phyloP scores from a whole-genome alignment of 768 basidiomycete genomes.

The Boletus bicolor region DNA sequence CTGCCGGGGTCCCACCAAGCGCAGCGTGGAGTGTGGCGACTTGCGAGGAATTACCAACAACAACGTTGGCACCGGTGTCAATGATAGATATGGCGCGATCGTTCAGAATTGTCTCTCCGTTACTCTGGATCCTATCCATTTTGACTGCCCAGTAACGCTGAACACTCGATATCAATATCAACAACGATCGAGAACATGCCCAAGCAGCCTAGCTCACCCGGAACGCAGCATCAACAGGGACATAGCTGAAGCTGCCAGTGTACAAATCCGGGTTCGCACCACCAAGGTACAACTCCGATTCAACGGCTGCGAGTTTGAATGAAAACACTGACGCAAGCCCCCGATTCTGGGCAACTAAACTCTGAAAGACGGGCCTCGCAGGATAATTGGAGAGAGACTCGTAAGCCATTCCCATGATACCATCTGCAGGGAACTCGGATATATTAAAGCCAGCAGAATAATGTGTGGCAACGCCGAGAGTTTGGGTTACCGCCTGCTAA shows the following conservation, averaged over 20 bases:
- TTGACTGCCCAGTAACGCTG: no score
- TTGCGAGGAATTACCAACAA: no score
- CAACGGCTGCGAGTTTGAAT: constrained; percentile 42
- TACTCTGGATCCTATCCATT: no score
- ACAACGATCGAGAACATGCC: no score
- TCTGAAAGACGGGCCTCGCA: constrained; percentile 38
- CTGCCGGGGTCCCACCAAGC: no score
- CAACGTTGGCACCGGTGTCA: no score
- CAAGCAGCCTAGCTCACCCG: no score
- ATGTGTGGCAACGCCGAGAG: constrained; percentile 9
- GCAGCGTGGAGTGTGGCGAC: no score
- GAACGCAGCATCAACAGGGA: background rate
- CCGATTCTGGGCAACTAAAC: constrained; percentile 36
- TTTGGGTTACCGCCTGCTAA: constrained; percentile 11
- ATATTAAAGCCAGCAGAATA: constrained; percentile 7
- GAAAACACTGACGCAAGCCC: constrained; percentile 38
- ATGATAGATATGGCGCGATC: no score
- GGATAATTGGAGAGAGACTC: constrained; percentile 34
- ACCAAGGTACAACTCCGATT: constrained; percentile 50
- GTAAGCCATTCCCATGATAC: constrained; percentile 43
- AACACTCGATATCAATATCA: no score
- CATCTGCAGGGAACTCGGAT: constrained; percentile 18
- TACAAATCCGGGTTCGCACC: constrained; percentile 44
- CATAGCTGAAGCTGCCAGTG: constrained; percentile 42
- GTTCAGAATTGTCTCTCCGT: no score